Conservation (phyloP, 345 rosid species). For the Eucalyptus coolabah region DNA sequence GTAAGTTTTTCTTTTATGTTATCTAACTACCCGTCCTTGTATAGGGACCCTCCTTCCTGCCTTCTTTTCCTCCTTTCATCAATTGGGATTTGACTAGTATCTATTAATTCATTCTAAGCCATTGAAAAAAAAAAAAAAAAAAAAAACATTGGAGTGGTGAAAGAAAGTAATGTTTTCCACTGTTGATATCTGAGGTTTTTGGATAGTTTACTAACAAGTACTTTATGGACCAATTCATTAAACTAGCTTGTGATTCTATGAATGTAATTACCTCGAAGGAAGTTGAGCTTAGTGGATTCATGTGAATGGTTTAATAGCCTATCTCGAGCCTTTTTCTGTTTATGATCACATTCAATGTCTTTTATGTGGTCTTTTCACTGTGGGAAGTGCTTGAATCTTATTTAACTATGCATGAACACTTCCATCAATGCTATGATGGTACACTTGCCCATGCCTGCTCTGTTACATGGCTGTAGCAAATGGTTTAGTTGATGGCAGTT, state of each 20-base stretch:
- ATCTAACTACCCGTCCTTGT: background rate
- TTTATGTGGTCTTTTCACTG: background rate
- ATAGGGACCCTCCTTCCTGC: background rate
- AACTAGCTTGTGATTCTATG: no score
- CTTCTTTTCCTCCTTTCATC: background rate
- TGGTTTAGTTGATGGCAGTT: background rate
- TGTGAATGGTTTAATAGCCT: background rate
- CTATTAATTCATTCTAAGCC: background rate
- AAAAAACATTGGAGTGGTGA: background rate
- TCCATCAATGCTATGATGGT: background rate
- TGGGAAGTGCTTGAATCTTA: background rate
- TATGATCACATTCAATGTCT: background rate
- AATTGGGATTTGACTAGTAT: background rate
- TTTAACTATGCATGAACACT: no score
- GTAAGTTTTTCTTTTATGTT: constrained; percentile 13
- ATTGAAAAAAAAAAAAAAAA: background rate
- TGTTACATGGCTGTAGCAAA: background rate
- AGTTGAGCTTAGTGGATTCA: background rate
- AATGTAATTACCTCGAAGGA: background rate
- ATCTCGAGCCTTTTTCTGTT: background rate
- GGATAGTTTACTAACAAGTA: no score
- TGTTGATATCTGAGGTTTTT: background rate
- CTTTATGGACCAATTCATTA: no score
- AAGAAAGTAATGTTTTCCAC: background rate
- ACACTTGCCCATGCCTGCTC: background rate